These are phyloP conservation scores for Waitea zeae DNA, from an alignment of 1,284 basidiomycete species.

Conservation along the genomic window DNA sequence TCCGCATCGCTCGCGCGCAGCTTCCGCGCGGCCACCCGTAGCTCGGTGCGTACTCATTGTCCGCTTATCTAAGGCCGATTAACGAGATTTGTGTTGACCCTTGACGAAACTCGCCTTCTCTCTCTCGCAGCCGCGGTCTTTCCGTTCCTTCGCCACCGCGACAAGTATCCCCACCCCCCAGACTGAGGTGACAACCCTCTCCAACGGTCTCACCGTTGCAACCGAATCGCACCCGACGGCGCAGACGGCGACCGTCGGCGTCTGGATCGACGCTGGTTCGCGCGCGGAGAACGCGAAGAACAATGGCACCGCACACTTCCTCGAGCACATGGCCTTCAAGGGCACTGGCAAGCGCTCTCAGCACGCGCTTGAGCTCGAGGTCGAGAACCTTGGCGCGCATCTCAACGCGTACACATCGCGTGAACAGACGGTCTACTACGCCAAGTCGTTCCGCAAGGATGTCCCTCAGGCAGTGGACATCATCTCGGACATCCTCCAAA, in stretches of 20 bases:
- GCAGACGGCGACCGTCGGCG: slow-evolving; percentile 96
- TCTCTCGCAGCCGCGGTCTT: no score
- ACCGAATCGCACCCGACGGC: slow-evolving; percentile 86
- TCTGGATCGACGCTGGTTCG: slow-evolving; percentile 98
- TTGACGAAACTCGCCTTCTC: no score
- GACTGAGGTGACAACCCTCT: slow-evolving; percentile 77
- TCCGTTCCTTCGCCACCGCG: slow-evolving; percentile 54
- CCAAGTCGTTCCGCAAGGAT: slow-evolving; percentile 97
- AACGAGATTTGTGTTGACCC: no score
- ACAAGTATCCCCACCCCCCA: slow-evolving; percentile 55
- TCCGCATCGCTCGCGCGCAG: background rate
- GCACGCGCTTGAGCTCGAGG: slow-evolving; percentile 89
- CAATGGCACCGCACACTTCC: slow-evolving; percentile 96
- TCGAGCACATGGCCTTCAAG: slow-evolving; percentile 96
- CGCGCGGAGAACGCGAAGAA: slow-evolving; percentile 90
- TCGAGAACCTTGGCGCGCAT: slow-evolving; percentile 96
- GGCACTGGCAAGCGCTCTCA: slow-evolving; percentile 86
- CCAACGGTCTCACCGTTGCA: slow-evolving; percentile 86
- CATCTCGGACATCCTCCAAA: slow-evolving; percentile 96
- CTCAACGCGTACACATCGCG: slow-evolving; percentile 97
- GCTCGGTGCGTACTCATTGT: background rate
- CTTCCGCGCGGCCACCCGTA: background rate
- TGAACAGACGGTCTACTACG: slow-evolving; percentile 99
- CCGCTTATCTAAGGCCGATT: no score
- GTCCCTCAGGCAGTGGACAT: slow-evolving; percentile 88